Conservation (phyloP, 768 basidiomycete species). For the Favolaschia claudopus region DNA sequence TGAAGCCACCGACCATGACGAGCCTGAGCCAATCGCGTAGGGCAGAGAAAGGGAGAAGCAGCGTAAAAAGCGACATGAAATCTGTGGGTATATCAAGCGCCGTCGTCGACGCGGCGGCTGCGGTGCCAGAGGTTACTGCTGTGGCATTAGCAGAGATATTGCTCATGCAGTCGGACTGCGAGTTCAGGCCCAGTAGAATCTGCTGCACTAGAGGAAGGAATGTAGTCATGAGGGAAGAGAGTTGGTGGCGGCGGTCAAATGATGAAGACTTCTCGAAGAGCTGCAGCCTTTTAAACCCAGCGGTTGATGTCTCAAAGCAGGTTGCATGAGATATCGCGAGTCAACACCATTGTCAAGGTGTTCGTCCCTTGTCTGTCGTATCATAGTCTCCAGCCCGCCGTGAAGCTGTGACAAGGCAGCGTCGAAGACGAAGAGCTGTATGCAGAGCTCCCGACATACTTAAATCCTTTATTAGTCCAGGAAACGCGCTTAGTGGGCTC, state of each 20-base stretch:
- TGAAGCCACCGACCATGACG: slow-evolving; percentile 56
- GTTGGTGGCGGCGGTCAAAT: slow-evolving; percentile 18
- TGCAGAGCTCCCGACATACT: no score
- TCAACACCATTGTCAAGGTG: background rate
- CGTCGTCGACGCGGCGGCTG: slow-evolving; percentile 29
- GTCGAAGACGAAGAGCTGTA: no score
- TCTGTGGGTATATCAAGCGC: slow-evolving; percentile 11
- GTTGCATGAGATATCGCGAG: slow-evolving; percentile 16
- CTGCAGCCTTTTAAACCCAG: slow-evolving; percentile 7
- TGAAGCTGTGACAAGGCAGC: no score
- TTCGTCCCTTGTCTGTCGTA: no score
- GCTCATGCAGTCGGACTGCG: background rate
- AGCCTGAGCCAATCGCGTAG: slow-evolving; percentile 62
- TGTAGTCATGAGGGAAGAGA: slow-evolving; percentile 4
- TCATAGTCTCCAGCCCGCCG: no score
- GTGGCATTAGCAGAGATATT: slow-evolving; percentile 13
- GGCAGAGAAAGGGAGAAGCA: slow-evolving; percentile 48
- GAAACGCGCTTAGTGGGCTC: no score
- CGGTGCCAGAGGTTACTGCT: background rate
- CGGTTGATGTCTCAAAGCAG: slow-evolving; percentile 2
- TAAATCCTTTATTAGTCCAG: no score
- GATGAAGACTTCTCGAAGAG: slow-evolving; percentile 11
- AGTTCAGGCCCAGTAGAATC: slow-evolving; percentile 6
- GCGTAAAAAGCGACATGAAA: slow-evolving; percentile 21
- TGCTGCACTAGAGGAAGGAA: slow-evolving; percentile 21